These are phyloP conservation scores for Lachancea mirantina DNA, from an alignment of 805 yeast genomes.

Conservation along the genomic window DNA sequence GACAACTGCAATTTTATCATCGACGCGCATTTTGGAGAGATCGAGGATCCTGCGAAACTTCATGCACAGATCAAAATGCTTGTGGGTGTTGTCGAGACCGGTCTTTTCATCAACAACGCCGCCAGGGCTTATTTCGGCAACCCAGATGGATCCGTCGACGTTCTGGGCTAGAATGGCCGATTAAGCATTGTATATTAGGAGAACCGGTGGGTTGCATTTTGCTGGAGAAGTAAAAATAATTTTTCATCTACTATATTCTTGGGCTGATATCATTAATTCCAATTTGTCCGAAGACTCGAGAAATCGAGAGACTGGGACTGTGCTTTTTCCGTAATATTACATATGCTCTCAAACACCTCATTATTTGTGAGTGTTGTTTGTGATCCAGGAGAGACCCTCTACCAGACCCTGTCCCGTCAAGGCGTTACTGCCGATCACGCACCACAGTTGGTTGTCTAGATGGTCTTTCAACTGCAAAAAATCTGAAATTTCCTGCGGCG, in stretches of 20 bases:
- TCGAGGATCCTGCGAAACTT: constrained; percentile 44
- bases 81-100: constrained; percentile 96
- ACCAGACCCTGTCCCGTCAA: constrained; percentile 83
- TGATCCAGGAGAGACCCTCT: constrained; percentile 83
- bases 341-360: no score
- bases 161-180: constrained; percentile 8
- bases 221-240: not conserved
- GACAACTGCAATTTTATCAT: constrained; percentile 91
- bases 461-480: constrained; percentile 53
- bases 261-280: constrained; percentile 1
- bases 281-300: no score
- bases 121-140: constrained; percentile 85
- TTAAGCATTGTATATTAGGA: not conserved
- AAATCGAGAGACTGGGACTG: no score
- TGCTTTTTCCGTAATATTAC: no score
- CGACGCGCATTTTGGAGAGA: constrained; percentile 87
- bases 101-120: constrained; percentile 69
- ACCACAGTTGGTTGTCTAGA: constrained; percentile 69
- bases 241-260: no score
- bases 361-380: constrained; percentile 52
- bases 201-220: not conserved
- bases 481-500: constrained; percentile 75
- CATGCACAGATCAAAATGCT: constrained; percentile 62
- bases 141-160: constrained; percentile 55
- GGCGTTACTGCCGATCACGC: constrained; percentile 87